A percentile compares a stretch with the other conserved stretches of the same genome.
These are phyloP conservation scores for Saturnispora quitensis DNA, from an alignment of 805 yeast genomes.

Conservation along the genomic window DNA sequence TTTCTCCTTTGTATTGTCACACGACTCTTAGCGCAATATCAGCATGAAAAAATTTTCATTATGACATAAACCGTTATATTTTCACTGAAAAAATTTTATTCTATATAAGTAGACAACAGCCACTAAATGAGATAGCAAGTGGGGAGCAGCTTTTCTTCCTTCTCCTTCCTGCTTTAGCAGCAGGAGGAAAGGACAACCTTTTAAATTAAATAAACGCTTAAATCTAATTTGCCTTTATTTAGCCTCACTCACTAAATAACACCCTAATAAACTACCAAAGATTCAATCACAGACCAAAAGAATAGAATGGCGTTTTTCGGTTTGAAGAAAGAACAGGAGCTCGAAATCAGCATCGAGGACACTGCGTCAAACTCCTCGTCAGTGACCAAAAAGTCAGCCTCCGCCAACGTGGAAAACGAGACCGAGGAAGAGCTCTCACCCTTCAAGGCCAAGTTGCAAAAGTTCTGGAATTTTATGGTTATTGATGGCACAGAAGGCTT, in stretches of 20 bases:
- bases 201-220: neutral
- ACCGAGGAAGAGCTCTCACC: neutral
- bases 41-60: neutral
- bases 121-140: neutral
- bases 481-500: slow-evolving; percentile 28
- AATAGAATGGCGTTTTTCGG: neutral
- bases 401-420: neutral
- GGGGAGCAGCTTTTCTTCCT: neutral
- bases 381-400: neutral
- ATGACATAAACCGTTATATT: neutral
- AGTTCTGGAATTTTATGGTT: neutral
- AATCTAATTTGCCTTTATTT: neutral
- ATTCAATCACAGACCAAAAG: neutral
- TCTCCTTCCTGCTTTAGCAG: slow-evolving; percentile 5
- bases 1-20: neutral
- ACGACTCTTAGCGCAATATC: neutral
- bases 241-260: neutral
- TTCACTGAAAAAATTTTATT: neutral
- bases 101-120: neutral
- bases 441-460: neutral
- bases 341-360: neutral
- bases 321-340: neutral
- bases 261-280: neutral
- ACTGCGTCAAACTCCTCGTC: neutral
- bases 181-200: neutral